Evolutionary conservation across 2,329 filamentous ascomycete species (phyloP).

Genomic region (Ceratocystis albifundus): DNA sequence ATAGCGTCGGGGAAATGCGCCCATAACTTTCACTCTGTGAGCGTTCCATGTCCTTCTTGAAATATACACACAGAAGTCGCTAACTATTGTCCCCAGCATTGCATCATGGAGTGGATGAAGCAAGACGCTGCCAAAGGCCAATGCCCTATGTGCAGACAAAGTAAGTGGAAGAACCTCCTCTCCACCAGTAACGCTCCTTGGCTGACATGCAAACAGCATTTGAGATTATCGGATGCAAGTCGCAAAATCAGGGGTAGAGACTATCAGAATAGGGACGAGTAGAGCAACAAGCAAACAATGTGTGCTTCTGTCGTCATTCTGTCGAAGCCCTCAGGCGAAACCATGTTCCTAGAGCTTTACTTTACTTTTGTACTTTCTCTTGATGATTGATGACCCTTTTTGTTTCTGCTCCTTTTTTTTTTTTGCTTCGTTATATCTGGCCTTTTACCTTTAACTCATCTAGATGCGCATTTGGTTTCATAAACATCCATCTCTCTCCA

Average conservation of each 20-base stretch:
- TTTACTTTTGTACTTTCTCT: neutral
- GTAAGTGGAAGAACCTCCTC: constrained; percentile 39
- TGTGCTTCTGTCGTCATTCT: too few species aligned
- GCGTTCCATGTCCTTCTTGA: constrained; percentile 24
- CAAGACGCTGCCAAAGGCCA: constrained; percentile 87
- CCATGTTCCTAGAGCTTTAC: neutral
- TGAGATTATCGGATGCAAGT: neutral
- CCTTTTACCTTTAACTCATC: neutral
- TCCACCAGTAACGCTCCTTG: neutral
- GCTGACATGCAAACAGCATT: constrained; percentile 18
- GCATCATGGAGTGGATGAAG: constrained; percentile 90
- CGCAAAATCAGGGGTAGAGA: neutral
- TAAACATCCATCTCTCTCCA: neutral
- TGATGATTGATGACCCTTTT: constrained; percentile 4
- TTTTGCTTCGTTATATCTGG: neutral
- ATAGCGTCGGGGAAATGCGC: constrained; percentile 91
- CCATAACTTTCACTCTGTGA: constrained; percentile 94
- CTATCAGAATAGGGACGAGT: neutral
- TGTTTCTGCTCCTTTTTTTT: neutral
- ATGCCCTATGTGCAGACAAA: constrained; percentile 96
- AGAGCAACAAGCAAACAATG: neutral
- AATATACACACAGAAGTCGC: constrained; percentile 24
- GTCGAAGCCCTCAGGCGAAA: neutral
- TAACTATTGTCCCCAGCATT: constrained; percentile 51
- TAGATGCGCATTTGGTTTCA: too few species aligned